Evolutionary conservation across 1,139 yeast species (phyloP), one percentile per base, ranked within the genome.

Genomic region (Maudiozyma humilis): DNA sequence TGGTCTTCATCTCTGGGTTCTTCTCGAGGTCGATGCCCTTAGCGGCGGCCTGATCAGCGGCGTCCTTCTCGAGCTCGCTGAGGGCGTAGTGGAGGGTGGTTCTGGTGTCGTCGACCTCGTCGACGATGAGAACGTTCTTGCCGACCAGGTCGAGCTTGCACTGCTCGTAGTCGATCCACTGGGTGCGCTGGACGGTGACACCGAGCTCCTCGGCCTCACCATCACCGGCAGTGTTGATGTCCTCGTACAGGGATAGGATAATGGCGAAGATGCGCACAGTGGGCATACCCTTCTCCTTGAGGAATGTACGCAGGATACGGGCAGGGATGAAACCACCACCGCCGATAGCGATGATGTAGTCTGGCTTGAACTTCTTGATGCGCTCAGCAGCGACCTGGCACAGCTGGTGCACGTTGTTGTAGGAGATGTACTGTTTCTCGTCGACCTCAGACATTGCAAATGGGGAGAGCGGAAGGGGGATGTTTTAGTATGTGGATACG

Each of bases 251-350:
- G 10, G 82, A 77, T 42, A 78, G 66, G 27, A 81, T 81, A 51
- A 78, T 77, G 17, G 83, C 84, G 60, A 77, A 80, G 46, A 78
- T 78, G 44, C 82, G 79, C 38, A 78, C 74, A 48, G 79, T 78
- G 55, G 76, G 76, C 42, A 70, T 70, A 36, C 78, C 79, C 30
- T 69, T 66, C 48, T 72, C 72, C 56, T 72, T 77, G 45, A 78
- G 62, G 55, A 78, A 78, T 2, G 83, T 73, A 64, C 84, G 70
- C 51, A 78, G 66, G 47, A 78, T 78, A 62, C 84, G 66, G 3
- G 83, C 80, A 37, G 84, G 83, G 47, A 78, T 78, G 57, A 78
- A 77, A 13, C 84, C 84, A 57, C 84, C 84, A 49, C 83, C 84
- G 43, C 84, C 83, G 50, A 78, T 78, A 47, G 82, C 81, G 46